Base-by-base conservation (phyloP, 148 eudicot genomes). In the Chenopodium quinoa region DNA sequence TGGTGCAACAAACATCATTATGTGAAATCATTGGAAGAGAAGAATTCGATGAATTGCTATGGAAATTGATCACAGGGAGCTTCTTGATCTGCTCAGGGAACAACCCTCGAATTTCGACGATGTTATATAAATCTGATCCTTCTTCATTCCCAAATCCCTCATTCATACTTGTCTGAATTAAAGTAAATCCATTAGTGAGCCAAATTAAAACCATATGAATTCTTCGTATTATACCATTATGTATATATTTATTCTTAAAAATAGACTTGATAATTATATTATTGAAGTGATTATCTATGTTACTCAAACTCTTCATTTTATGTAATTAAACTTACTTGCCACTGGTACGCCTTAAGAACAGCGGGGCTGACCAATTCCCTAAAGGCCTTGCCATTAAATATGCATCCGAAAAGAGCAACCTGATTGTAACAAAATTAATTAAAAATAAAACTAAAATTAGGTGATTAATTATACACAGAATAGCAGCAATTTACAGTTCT, bases 351-450 rank as follows among this genome's bases (percentile, higher is more conserved):
- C 83, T 92, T 93, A 2, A 95, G 88, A 65, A 95, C 89, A 9
- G 97, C 97, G 75, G 97, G 97, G 77, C 90, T 88, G 54, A 91
- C 97, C 98, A 94, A 95, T 85, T 95, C 98, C 83, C 81, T 86
- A 37, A 91, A 89, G 54, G 95, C 91, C 82, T 93, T 88, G 32
- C 97, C 98, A 84, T 89, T 87, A 44, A 92, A 80, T 83, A 88
- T 80, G 82, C 88, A 86, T 54, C 88, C 90, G 74, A 86, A 82
- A 10, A 88, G 82, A 37, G 83, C 87, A 67, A 79, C 85, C 90
- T 88, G 86, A 73, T 82, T 82, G 80, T 77, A 22, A 81, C 78
- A 50, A 63, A 74, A 4, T 46, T 47, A 23, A 25, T n/a, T n/a
- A 8, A 19, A 34, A 16, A 67, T 1, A 70, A 70, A 46, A n/a